These are phyloP conservation scores for Nemophila menziesii DNA, from an alignment of 257 asterid species.

Conservation along the genomic window DNA sequence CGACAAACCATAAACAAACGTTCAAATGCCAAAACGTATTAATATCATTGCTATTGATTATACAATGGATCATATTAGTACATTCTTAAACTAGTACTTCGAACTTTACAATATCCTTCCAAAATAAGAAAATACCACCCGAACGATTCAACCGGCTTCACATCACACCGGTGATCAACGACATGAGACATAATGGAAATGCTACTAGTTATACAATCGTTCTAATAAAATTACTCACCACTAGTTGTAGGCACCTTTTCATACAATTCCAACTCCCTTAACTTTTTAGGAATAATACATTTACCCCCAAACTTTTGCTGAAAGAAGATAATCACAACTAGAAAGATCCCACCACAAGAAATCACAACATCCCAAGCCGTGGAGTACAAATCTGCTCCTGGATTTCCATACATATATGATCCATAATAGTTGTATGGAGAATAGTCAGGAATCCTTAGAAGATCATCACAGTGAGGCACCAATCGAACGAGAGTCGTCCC, in stretches of 20 bases:
- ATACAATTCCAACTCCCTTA: slow-evolving; percentile 32
- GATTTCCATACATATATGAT: slow-evolving; percentile 52
- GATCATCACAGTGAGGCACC: slow-evolving; percentile 64
- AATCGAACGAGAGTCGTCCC: slow-evolving; percentile 45
- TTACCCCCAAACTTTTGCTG: slow-evolving; percentile 66
- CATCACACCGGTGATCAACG: too few relatives aligned
- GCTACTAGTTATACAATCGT: background rate
- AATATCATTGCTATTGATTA: too few relatives aligned
- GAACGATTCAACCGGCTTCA: too few relatives aligned
- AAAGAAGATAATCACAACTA: slow-evolving; percentile 37
- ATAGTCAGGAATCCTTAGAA: slow-evolving; percentile 34
- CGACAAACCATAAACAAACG: too few relatives aligned
- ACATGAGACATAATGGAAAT: background rate
- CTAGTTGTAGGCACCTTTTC: slow-evolving; percentile 36
- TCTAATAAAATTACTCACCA: slow-evolving; percentile 3
- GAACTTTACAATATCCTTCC: too few relatives aligned
- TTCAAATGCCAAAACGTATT: too few relatives aligned
- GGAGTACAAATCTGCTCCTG: slow-evolving; percentile 45
- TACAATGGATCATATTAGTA: too few relatives aligned
- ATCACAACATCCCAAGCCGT: slow-evolving; percentile 61
- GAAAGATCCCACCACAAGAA: slow-evolving; percentile 33
- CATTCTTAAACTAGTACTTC: too few relatives aligned
- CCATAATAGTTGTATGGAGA: slow-evolving; percentile 14
- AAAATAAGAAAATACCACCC: too few relatives aligned
- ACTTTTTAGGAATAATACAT: slow-evolving; percentile 37